Conservation (phyloP, 371 early-diverging fungal genomes). For the Choanephora cucurbitarum region DNA sequence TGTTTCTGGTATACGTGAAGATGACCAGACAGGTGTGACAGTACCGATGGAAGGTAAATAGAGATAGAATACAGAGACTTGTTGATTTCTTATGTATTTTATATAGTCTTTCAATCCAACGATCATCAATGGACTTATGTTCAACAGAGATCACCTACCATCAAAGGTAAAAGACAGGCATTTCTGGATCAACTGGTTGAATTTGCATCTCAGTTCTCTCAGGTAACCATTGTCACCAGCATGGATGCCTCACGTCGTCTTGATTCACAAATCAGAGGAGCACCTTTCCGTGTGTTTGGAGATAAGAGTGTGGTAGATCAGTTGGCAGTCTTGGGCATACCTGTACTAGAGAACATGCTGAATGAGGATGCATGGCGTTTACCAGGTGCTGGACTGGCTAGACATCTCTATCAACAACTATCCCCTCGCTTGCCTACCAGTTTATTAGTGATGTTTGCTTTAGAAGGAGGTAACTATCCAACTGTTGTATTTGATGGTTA, state of each 20-base stretch:
- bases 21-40: conserved; percentile 29
- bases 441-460: conserved; percentile 65
- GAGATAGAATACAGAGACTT: conserved; percentile 1
- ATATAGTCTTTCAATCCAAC: conserved; percentile 56
- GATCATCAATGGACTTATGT: conserved; percentile 58
- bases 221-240: conserved; percentile 65
- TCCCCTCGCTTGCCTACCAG: conserved; percentile 35
- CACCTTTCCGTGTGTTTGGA: conserved; percentile 35
- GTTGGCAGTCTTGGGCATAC: conserved; percentile 25
- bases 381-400: conserved; percentile 58
- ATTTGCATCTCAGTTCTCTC: conserved; percentile 59
- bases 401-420: conserved; percentile 38
- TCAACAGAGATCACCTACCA: conserved; percentile 62
- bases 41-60: conserved; percentile 58
- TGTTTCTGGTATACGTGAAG: conserved; percentile 48
- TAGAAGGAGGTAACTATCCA: conserved; percentile 61
- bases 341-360: conserved; percentile 39
- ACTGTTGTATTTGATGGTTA: background rate
- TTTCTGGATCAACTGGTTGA: conserved; percentile 48
- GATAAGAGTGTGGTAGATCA: conserved; percentile 10
- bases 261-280: conserved; percentile 62
- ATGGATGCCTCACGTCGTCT: conserved; percentile 69
- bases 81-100: background rate
- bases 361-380: conserved; percentile 31
- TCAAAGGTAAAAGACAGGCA: conserved; percentile 28